Percentiles rank a stretch among this genome's conserved stretches.
These are phyloP conservation scores for Fusarium chuoi DNA, from an alignment of 2,329 filamentous ascomycete species.

Conservation along the genomic window DNA sequence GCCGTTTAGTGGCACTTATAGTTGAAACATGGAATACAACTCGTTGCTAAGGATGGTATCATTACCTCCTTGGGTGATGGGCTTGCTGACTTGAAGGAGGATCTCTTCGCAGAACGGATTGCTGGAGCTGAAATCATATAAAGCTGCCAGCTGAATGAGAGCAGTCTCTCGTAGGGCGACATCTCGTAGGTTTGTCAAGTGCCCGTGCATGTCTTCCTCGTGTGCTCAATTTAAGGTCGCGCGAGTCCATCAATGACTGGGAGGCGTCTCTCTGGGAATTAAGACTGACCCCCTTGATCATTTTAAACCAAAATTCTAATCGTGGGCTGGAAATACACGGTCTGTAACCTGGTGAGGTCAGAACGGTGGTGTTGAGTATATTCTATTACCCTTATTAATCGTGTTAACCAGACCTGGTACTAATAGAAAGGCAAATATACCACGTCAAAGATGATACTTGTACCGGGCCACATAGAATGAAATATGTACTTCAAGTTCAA, in stretches of 20 bases:
- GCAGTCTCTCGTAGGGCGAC: accelerated
- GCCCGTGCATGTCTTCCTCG: neutral
- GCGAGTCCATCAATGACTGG: neutral
- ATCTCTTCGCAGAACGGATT: neutral
- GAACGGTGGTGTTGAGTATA: neutral
- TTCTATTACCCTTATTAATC: neutral
- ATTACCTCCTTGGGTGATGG: neutral
- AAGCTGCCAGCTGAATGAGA: too few relatives aligned
- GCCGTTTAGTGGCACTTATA: neutral
- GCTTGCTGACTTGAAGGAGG: neutral
- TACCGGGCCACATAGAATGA: accelerated
- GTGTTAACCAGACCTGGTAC: too few relatives aligned
- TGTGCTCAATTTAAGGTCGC: neutral
- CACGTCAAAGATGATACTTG: neutral
- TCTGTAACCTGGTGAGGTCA: too few relatives aligned
- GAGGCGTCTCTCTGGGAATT: neutral
- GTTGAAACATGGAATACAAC: neutral
- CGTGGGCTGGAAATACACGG: accelerated
- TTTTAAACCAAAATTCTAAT: accelerated
- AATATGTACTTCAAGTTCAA: accelerated
- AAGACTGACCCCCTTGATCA: neutral
- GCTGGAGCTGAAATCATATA: neutral
- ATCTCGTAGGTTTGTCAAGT: neutral
- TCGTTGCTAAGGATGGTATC: neutral
- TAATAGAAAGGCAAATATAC: neutral